phyloP scores from a whole-genome alignment of 257 asterid genomes.

The Solanum gracilifrons region DNA sequence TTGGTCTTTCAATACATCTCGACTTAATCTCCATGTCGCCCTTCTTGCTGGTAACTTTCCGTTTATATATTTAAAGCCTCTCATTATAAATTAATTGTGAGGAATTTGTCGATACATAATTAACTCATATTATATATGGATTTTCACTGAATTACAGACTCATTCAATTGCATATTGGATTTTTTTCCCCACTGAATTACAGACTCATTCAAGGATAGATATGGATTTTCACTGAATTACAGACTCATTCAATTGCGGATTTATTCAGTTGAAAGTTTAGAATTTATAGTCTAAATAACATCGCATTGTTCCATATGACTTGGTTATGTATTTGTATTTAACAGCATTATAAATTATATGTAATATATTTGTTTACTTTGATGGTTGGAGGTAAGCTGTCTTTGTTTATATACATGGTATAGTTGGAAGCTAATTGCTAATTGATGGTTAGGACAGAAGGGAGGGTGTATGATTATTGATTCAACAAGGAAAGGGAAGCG shows the following conservation, averaged over 20 bases:
- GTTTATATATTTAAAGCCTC: background rate
- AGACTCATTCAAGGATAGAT: too few species aligned
- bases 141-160: too few species aligned
- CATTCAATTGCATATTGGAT: too few species aligned
- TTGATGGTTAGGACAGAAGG: conserved; percentile 74
- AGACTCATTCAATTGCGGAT: too few species aligned
- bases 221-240: too few species aligned
- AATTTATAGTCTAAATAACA: too few species aligned
- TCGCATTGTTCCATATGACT: background rate
- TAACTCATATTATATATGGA: too few species aligned
- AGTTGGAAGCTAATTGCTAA: background rate
- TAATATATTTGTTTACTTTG: background rate
- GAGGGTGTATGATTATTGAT: conserved; percentile 91
- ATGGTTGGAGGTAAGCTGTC: background rate
- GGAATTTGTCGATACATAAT: background rate
- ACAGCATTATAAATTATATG: background rate
- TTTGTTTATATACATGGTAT: background rate
- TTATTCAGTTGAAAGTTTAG: too few species aligned
- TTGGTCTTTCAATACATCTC: conserved; percentile 72
- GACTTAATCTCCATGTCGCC: conserved; percentile 90
- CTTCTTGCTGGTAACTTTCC: conserved; percentile 57
- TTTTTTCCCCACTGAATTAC: too few species aligned
- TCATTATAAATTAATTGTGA: too few species aligned
- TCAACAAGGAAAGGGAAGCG: conserved; percentile 92
- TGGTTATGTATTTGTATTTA: background rate